These are phyloP conservation scores for Podaxis sp. DNA, from an alignment of 768 basidiomycete species.

Conservation along the genomic window DNA sequence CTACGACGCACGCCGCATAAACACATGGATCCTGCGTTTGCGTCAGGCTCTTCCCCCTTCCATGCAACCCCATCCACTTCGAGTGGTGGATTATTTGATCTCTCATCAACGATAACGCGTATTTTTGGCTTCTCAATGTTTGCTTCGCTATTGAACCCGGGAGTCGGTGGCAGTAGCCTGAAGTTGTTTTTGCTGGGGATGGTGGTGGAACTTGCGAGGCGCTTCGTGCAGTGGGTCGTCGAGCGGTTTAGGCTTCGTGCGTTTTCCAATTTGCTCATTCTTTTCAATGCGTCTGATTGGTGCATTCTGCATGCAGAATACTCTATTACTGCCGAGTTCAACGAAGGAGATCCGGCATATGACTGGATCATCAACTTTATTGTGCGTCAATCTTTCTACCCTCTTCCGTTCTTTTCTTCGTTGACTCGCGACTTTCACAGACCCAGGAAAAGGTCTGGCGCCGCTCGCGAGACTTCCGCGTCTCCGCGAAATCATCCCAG, in stretches of 20 bases:
- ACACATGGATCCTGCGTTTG: background rate
- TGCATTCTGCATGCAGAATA: constrained; percentile 30
- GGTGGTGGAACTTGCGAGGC: constrained; percentile 39
- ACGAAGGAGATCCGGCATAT: constrained; percentile 47
- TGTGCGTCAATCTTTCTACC: constrained; percentile 25
- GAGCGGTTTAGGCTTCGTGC: constrained; percentile 39
- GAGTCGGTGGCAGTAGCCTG: constrained; percentile 26
- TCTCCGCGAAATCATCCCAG: constrained; percentile 38
- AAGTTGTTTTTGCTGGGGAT: constrained; percentile 35
- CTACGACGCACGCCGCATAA: background rate
- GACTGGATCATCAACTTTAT: constrained; percentile 50
- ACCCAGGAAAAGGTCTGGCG: constrained; percentile 45
- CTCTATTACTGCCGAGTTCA: constrained; percentile 44
- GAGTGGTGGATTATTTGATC: constrained; percentile 7
- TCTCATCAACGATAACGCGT: constrained; percentile 21
- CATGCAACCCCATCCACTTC: background rate
- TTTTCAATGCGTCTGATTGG: background rate
- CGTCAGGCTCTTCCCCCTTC: background rate
- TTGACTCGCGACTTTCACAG: constrained; percentile 21
- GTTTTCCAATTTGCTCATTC: constrained; percentile 17
- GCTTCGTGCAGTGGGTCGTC: constrained; percentile 35
- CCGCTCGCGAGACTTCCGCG: constrained; percentile 39
- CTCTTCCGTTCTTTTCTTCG: background rate
- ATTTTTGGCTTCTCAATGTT: constrained; percentile 38
- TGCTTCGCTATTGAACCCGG: constrained; percentile 26